A percentile compares a stretch with the other conserved stretches of the same genome.
phyloP scores from a whole-genome alignment of 305 asterid genomes.

The Euphrasia arctica region DNA sequence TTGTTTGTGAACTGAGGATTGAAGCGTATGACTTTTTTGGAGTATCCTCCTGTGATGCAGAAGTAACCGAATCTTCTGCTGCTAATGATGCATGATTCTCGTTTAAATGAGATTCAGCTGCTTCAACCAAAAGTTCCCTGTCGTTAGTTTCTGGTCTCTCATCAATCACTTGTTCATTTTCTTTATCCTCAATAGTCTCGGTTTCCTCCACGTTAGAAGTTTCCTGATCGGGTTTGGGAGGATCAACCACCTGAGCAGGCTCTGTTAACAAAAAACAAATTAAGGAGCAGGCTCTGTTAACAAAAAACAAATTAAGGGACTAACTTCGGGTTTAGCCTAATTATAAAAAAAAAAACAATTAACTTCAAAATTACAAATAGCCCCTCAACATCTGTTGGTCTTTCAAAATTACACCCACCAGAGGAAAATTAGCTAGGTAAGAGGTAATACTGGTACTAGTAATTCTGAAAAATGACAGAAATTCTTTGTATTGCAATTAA shows the following conservation, averaged over 20 bases:
- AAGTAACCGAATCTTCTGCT: constrained; percentile 39
- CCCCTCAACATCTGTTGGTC: too few species aligned
- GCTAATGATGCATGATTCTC: constrained; percentile 36
- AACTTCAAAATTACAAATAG: too few species aligned
- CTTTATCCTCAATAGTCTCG: constrained; percentile 44
- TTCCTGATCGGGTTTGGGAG: constrained; percentile 38
- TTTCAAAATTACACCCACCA: too few species aligned
- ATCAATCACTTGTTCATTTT: constrained; percentile 39
- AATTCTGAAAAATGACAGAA: too few species aligned
- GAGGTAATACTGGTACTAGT: too few species aligned
- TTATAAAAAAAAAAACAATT: too few species aligned
- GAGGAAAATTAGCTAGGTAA: too few species aligned
- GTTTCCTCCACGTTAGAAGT: constrained; percentile 45
- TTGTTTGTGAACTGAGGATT: constrained; percentile 63
- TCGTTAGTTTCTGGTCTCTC: constrained; percentile 43
- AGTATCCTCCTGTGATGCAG: constrained; percentile 54
- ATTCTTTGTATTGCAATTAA: too few species aligned
- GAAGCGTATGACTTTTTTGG: constrained; percentile 92
- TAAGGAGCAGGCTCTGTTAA: too few species aligned
- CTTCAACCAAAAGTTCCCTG: constrained; percentile 43
- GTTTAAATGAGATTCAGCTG: constrained; percentile 39
- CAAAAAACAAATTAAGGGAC: background rate
- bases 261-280: constrained; percentile 58
- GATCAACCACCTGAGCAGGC: constrained; percentile 50
- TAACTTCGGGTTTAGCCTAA: too few species aligned